A percentile compares a stretch with the other conserved stretches of the same genome.
Evolutionary conservation across 2,329 filamentous ascomycete genomes (phyloP).

Genomic region (Sporothrix brunneoviolacea): DNA sequence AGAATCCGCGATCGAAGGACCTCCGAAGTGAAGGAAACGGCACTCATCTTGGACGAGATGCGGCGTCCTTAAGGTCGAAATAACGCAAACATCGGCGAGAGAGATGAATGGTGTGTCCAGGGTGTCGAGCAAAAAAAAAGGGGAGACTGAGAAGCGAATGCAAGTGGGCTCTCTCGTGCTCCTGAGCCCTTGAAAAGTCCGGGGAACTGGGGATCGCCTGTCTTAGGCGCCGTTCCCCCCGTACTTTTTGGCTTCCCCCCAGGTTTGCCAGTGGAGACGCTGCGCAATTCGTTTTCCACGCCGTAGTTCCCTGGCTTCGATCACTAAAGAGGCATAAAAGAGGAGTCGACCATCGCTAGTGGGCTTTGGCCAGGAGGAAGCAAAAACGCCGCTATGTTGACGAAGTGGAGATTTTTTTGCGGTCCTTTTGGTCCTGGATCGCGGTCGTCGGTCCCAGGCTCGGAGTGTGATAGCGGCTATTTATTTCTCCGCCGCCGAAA

Average conservation of each 20-base stretch:
- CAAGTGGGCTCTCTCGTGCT: neutral
- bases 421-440: neutral
- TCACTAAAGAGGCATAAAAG: no score
- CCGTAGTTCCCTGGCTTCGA: neutral
- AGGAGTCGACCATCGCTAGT: no score
- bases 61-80: neutral
- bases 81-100: no score
- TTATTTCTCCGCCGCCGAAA: conserved; percentile 8
- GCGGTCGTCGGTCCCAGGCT: no score
- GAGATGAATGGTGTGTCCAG: no score
- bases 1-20: conserved; percentile 20
- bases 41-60: neutral
- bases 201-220: conserved; percentile 9
- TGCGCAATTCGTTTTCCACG: conserved; percentile 1
- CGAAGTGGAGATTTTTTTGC: no score
- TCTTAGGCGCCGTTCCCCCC: conserved; percentile 8
- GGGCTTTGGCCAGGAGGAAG: no score
- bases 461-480: conserved; percentile 1
- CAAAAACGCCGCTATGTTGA: no score
- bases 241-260: neutral
- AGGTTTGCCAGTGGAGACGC: conserved; percentile 4
- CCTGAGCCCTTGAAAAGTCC: neutral
- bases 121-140: neutral
- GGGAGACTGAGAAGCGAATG: no score
- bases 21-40: conserved; percentile 15